These are phyloP conservation scores for Trifolium dubium DNA, from an alignment of 306 rosid genomes.

Conservation along the genomic window DNA sequence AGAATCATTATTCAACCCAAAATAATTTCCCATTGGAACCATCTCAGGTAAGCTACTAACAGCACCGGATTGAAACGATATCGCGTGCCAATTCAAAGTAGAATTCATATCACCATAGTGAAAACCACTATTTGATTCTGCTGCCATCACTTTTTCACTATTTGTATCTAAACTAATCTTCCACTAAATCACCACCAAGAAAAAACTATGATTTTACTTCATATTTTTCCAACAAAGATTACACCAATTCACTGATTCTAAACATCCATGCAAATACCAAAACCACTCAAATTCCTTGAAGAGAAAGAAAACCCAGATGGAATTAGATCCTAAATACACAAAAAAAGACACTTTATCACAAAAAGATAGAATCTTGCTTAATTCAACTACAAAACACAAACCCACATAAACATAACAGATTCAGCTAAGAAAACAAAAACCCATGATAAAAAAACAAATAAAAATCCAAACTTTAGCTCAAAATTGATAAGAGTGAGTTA, in stretches of 20 bases:
- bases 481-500: slow-evolving; percentile 17
- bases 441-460: slow-evolving; percentile 21
- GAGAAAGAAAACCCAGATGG: slow-evolving; percentile 35
- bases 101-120: slow-evolving; percentile 60
- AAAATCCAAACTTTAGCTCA: slow-evolving; percentile 25
- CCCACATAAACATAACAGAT: slow-evolving; percentile 22
- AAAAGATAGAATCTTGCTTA: slow-evolving; percentile 27
- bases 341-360: not conserved
- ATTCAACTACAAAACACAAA: slow-evolving; percentile 25
- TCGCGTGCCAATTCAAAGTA: slow-evolving; percentile 63
- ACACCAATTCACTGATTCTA: slow-evolving; percentile 35
- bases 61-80: slow-evolving; percentile 74
- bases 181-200: slow-evolving; percentile 16
- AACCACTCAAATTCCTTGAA: slow-evolving; percentile 35
- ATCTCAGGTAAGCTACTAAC: slow-evolving; percentile 68
- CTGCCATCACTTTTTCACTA: slow-evolving; percentile 54
- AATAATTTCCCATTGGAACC: slow-evolving; percentile 71
- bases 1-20: slow-evolving; percentile 50
- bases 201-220: not conserved
- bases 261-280: slow-evolving; percentile 13
- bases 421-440: slow-evolving; percentile 16
- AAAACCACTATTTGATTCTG: slow-evolving; percentile 77
- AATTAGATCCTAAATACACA: slow-evolving; percentile 31
- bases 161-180: slow-evolving; percentile 32
- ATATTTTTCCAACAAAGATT: slow-evolving; percentile 34